phyloP scores from a whole-genome alignment of 75 land plant species.

The Selaginella tamariscina region DNA sequence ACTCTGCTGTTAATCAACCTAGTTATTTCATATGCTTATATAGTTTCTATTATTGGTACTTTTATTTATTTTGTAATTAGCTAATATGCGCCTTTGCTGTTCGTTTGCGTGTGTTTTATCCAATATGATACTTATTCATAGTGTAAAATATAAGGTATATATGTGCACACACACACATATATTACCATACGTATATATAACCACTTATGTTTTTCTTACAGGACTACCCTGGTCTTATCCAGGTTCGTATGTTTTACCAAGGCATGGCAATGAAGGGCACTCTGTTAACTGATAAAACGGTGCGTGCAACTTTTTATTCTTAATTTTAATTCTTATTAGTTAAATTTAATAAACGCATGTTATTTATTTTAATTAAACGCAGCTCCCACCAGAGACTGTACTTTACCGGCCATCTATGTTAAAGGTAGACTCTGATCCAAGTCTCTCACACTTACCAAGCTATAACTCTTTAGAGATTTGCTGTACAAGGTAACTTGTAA shows the following conservation, averaged over 20 bases:
- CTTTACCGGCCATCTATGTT: conserved; percentile 20
- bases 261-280: conserved; percentile 32
- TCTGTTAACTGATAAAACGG: conserved; percentile 18
- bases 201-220: conserved; percentile 14
- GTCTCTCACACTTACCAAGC: neutral
- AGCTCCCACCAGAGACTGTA: conserved; percentile 25
- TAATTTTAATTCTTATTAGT: neutral
- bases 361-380: neutral
- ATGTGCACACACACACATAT: too few species aligned
- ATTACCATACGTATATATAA: too few species aligned
- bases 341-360: neutral
- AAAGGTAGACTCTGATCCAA: conserved; percentile 19
- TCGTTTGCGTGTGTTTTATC: too few species aligned
- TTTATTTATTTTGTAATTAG: too few species aligned
- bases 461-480: conserved; percentile 29
- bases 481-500: conserved; percentile 19
- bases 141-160: too few species aligned
- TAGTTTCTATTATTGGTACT: too few species aligned
- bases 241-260: conserved; percentile 22
- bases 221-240: conserved; percentile 24
- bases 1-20: too few species aligned
- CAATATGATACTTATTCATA: too few species aligned
- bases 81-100: too few species aligned
- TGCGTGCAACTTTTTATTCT: neutral
- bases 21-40: too few species aligned